These are phyloP conservation scores for Gynochthodes officinalis DNA, from an alignment of 257 asterid genomes.

Conservation along the genomic window DNA sequence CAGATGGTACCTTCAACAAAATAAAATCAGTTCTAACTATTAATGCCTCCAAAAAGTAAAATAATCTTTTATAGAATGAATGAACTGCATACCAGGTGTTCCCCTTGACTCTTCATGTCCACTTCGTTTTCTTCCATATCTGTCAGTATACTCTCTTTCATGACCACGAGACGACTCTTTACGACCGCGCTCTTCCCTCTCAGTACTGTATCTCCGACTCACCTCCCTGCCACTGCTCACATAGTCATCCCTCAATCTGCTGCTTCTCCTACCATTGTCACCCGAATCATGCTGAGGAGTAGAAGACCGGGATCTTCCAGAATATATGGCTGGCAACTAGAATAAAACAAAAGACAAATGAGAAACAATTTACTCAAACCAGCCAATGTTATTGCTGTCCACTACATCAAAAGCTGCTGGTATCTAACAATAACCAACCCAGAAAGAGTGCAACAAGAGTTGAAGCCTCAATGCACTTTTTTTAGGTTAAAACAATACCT, in stretches of 20 bases:
- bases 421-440: background rate
- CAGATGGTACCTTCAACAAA: background rate
- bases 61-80: background rate
- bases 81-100: constrained; percentile 59
- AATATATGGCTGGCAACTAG: constrained; percentile 43
- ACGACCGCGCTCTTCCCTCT: constrained; percentile 51
- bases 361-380: background rate
- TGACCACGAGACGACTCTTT: constrained; percentile 54
- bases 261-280: constrained; percentile 45
- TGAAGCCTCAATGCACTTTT: background rate
- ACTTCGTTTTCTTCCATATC: constrained; percentile 57
- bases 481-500: background rate
- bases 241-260: constrained; percentile 42
- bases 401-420: background rate
- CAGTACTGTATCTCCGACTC: constrained; percentile 41
- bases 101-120: constrained; percentile 57
- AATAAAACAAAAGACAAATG: constrained; percentile 9
- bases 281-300: constrained; percentile 47
- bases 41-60: background rate
- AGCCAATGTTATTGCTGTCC: too few species aligned
- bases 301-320: constrained; percentile 47
- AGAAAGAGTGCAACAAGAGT: background rate
- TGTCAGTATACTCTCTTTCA: constrained; percentile 44
- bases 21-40: background rate
- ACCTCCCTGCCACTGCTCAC: constrained; percentile 39